Evolutionary conservation across 495 filamentous ascomycete species (phyloP).

Genomic region (Parathielavia appendiculata): DNA sequence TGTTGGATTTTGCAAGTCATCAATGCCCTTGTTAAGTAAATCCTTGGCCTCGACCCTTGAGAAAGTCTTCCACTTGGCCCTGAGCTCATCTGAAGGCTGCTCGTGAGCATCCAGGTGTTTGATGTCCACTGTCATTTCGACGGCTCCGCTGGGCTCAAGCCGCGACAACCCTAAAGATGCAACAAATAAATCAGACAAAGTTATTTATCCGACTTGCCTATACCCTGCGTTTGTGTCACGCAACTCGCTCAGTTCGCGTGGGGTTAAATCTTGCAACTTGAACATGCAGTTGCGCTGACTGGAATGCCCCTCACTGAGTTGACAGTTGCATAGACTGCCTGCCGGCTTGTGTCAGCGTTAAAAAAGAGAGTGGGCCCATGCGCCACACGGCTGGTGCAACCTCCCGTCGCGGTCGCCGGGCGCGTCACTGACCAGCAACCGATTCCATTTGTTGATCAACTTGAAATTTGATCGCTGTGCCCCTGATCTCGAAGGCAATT

Average conservation of each 20-base stretch:
- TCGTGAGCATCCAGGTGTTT: conserved; percentile 61
- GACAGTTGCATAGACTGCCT: background rate
- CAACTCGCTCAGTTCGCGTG: no score
- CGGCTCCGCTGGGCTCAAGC: background rate
- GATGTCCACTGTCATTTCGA: conserved; percentile 37
- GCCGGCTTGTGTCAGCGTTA: background rate
- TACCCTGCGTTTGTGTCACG: no score
- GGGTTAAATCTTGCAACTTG: background rate
- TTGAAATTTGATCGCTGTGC: conserved; percentile 26
- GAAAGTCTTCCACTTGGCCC: conserved; percentile 56
- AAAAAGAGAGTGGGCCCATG: conserved; percentile 6
- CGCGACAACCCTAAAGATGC: background rate
- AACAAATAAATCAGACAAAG: background rate
- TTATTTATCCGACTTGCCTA: no score
- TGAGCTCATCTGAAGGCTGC: conserved; percentile 60
- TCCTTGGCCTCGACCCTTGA: conserved; percentile 40
- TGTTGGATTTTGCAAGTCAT: conserved; percentile 37
- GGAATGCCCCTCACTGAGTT: background rate
- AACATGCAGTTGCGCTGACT: background rate
- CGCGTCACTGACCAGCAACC: conserved; percentile 17
- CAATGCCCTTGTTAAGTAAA: conserved; percentile 36
- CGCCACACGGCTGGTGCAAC: conserved; percentile 10
- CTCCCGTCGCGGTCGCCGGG: conserved; percentile 24
- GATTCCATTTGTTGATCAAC: conserved; percentile 28
- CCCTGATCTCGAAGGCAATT: background rate